phyloP scores from a whole-genome alignment of 208 protist species.

The Wallacemonas sp. region DNA sequence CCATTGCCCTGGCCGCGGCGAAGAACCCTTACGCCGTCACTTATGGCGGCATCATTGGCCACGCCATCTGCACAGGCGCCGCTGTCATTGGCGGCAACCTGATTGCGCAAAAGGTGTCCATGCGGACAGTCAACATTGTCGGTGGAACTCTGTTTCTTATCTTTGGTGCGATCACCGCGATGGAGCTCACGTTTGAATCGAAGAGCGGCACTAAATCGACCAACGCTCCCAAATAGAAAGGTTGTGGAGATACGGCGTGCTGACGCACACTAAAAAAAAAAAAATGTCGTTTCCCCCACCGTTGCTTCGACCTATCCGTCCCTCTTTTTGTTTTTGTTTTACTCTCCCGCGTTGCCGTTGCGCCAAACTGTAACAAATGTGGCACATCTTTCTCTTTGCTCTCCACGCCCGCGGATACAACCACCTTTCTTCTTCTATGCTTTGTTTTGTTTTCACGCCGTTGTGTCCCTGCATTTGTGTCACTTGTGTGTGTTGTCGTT shows the following conservation, averaged over 20 bases:
- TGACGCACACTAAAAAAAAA: no score
- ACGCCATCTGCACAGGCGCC: slow-evolving; percentile 93
- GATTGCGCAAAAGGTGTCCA: slow-evolving; percentile 78
- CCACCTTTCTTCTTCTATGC: no score
- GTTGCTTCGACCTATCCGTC: no score
- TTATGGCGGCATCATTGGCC: slow-evolving; percentile 91
- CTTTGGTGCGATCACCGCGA: slow-evolving; percentile 68
- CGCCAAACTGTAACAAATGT: no score
- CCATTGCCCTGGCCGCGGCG: slow-evolving; percentile 91
- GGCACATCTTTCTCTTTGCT: no score
- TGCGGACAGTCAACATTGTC: slow-evolving; percentile 75
- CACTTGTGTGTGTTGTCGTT: no score
- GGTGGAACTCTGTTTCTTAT: slow-evolving; percentile 84
- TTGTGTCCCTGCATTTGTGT: no score
- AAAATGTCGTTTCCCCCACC: no score
- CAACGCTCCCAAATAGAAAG: slow-evolving; percentile 15
- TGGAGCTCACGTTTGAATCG: slow-evolving; percentile 46
- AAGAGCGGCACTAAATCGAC: slow-evolving; percentile 31
- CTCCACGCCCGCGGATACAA: no score
- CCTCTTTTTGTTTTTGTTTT: slow-evolving; percentile 17
- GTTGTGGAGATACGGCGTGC: no score
- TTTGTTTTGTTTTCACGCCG: no score
- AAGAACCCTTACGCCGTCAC: slow-evolving; percentile 95
- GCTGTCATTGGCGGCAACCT: slow-evolving; percentile 92
- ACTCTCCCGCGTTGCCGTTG: not conserved